Percentiles rank a stretch among this genome's conserved stretches.
Evolutionary conservation across 176 grass and related monocot species (phyloP).

Genomic region (Carex littledalei): DNA sequence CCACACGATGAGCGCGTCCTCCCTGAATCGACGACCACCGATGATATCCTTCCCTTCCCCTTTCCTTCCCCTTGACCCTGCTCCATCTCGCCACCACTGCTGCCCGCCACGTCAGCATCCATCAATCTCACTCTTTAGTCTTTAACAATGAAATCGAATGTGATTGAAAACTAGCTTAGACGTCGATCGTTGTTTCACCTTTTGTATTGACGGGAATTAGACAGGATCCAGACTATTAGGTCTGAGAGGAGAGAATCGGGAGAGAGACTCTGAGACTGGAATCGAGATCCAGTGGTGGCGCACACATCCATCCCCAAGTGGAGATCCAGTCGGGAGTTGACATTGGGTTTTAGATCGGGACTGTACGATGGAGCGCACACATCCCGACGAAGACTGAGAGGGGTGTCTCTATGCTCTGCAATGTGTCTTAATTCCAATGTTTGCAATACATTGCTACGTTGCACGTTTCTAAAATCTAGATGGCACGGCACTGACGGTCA

Average conservation of each 20-base stretch:
- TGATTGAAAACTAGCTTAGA: not conserved
- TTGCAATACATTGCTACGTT: not conserved
- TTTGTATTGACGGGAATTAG: not conserved
- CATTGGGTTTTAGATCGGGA: too few relatives aligned
- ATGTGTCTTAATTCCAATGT: not conserved
- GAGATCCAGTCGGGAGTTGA: too few relatives aligned
- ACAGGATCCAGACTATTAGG: not conserved
- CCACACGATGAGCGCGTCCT: conserved; percentile 12
- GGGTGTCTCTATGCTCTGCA: not conserved
- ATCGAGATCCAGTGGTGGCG: too few relatives aligned
- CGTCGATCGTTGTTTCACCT: not conserved
- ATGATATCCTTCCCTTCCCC: not conserved
- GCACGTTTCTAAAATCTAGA: too few relatives aligned
- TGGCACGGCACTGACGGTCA: too few relatives aligned
- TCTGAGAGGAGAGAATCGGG: not conserved
- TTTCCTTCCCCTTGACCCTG: not conserved
- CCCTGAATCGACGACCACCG: conserved; percentile 7
- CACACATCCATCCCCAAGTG: too few relatives aligned
- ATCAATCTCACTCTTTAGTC: not conserved
- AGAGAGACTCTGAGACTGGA: not conserved
- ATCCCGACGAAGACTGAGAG: too few relatives aligned
- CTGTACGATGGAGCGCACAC: too few relatives aligned
- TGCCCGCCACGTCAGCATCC: conserved; percentile 11
- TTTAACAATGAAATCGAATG: not conserved
- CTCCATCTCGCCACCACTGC: not conserved